Evolutionary conservation across 1,284 basidiomycete species (phyloP).

Genomic region (Pholiota adiposa): DNA sequence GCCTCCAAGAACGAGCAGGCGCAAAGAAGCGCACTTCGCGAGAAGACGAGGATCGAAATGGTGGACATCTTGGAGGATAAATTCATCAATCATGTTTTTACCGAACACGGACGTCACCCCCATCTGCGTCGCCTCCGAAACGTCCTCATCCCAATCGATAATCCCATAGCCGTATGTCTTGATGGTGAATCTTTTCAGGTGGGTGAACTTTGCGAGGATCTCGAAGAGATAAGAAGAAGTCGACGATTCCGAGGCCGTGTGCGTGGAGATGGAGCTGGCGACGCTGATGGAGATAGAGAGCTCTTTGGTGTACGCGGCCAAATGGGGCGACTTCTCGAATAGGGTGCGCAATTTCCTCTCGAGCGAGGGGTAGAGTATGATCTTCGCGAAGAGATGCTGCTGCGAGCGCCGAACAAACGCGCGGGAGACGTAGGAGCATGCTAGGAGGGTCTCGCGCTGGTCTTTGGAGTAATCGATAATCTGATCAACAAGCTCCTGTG

Average conservation of each 20-base stretch:
- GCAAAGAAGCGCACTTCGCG: conserved; percentile 3
- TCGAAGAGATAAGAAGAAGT: background rate
- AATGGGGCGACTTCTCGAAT: conserved; percentile 7
- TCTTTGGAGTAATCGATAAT: conserved; percentile 17
- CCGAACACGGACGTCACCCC: conserved; percentile 5
- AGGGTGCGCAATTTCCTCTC: background rate
- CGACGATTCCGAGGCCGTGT: too few relatives aligned
- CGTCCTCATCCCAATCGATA: conserved; percentile 1
- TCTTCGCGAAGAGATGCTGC: conserved; percentile 11
- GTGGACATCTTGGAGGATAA: conserved; percentile 12
- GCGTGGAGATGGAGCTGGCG: too few relatives aligned
- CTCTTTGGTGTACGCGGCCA: conserved; percentile 3
- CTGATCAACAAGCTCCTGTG: conserved; percentile 17
- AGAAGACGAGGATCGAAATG: conserved; percentile 14
- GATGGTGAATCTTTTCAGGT: conserved; percentile 4
- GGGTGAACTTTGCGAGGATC: conserved; percentile 4
- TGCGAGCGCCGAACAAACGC: conserved; percentile 13
- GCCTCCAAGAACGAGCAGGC: conserved; percentile 8
- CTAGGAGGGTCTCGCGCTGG: conserved; percentile 5
- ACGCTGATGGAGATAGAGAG: too few relatives aligned
- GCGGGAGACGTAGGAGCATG: conserved; percentile 12
- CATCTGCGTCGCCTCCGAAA: background rate
- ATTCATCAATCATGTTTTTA: background rate
- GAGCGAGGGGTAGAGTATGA: conserved; percentile 1
- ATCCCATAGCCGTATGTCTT: conserved; percentile 4